These are phyloP conservation scores for Paulownia fortunei DNA, from an alignment of 257 asterid species.

Conservation along the genomic window DNA sequence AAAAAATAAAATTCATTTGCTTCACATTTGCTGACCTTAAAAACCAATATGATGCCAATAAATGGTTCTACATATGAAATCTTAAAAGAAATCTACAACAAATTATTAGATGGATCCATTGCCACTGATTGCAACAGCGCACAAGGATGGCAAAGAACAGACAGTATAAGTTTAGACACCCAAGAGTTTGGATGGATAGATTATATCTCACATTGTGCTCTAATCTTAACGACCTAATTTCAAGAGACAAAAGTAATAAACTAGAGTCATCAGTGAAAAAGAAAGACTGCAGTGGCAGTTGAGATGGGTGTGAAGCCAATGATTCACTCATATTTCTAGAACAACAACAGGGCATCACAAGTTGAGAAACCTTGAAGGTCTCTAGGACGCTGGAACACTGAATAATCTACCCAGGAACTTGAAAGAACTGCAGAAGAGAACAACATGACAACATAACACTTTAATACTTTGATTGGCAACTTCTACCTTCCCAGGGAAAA, in stretches of 20 bases:
- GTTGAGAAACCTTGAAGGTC: neutral
- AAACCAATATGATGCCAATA: neutral
- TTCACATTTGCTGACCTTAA: neutral
- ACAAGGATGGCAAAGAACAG: neutral
- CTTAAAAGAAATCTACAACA: neutral
- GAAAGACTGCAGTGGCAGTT: neutral
- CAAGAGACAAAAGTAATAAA: neutral
- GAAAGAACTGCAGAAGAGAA: neutral
- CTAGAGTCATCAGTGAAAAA: neutral
- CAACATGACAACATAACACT: neutral
- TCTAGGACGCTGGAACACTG: neutral
- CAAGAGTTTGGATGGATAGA: neutral
- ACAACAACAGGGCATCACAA: neutral
- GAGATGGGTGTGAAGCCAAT: slow-evolving; percentile 1
- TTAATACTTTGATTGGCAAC: neutral
- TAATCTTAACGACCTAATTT: neutral
- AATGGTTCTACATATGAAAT: neutral
- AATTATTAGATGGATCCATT: neutral
- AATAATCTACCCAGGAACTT: neutral
- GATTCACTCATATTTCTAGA: neutral
- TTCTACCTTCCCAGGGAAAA: neutral
- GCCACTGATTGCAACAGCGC: neutral
- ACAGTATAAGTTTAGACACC: neutral
- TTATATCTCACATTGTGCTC: neutral
- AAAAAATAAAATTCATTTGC: neutral